Base-by-base conservation (phyloP, 2,329 filamentous ascomycete genomes). In the Tothia fuscella region DNA sequence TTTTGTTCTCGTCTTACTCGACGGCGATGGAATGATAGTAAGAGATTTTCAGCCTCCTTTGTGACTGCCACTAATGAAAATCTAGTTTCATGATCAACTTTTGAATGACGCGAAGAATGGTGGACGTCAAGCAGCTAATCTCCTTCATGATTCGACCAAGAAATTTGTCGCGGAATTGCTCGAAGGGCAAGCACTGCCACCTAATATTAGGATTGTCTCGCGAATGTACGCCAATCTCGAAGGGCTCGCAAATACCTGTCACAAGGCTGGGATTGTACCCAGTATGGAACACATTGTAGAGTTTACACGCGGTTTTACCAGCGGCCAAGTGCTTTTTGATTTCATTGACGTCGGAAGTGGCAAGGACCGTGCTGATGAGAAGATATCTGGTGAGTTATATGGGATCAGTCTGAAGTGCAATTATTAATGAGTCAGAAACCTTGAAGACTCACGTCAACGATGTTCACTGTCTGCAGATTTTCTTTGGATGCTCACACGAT, bases 401-500 rank as follows among this genome's bases (percentile, higher is more conserved):
- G n/a, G n/a, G n/a, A n/a, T n/a, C n/a, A n/a, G n/a, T n/a, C n/a
- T n/a, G 26, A 29, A 10, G 10, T 14, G 10, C 10, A 10, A 29
- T 29, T 10, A 29, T 10, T 10, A 14, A 29, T n/a, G n/a, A n/a
- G n/a, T n/a, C 47, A 74, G 72, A 72, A 48, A 60, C 61, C 20
- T 70, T 78, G 56, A 70, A 71, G 49, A 54, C 73, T 36, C 66
- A 70, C 54, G 58, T 75, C 38, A 63, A 70, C 55, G 70, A 77
- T 49, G 70, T 66, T 47, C 73, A 76, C 49, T 79, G 75, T 51
- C 72, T 71, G 41, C 72, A 76, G 43, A 67, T 79, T 40, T 60
- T 78, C 37, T 62, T 79, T 26, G 76, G 74, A 6, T 76, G 73
- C 54, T 71, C 70, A 12, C 68, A 72, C 45, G 70, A 74, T 55